Base-by-base conservation (phyloP, 2,329 filamentous ascomycete genomes). In the Blastomyces parvus region DNA sequence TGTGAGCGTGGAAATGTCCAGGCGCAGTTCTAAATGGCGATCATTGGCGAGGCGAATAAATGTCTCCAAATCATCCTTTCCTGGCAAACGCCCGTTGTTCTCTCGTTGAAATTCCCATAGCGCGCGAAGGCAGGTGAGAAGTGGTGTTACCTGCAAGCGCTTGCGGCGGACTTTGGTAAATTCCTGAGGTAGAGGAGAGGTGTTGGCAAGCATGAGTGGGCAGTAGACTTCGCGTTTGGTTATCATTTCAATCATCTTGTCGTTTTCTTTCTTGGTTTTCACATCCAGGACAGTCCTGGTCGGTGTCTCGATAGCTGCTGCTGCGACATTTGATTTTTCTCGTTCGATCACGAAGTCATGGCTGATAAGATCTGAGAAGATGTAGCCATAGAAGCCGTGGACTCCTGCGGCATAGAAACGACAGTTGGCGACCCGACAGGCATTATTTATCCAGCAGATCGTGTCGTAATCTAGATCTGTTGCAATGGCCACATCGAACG, bases 221-320 rank as follows among this genome's bases (percentile, higher is more conserved):
- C 89, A 91, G 80, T 97, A 99, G 1, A 88, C 80, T 73, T 99
- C 94, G 67, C 89, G 86, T 80, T 97, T 97, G 61, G 89, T 94
- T 64, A 99, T 91, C 68, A 91, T 83, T 74, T 99, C 94, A 61
- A 89, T 84, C 36, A 82, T 81, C 76, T 91, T 93, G 64, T 86
- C 84, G 67, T 89, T 85, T 65, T 85, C 84, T 69, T 88, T 81
- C 71, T 84, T 90, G 17, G 85, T 88, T 59, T 86, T 85, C 13
- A 91, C 86, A 67, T 84, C 82, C 40, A 92, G 77, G 64, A 97
- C 83, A 68, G 84, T 86, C 62, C 93, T 85, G 5, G 93, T 97
- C 33, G 86, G 82, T 0, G 89, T 88, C 73, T 99, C 94, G 50
- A 81, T 74, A 0, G 86, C 87, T 3, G 77, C 69, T 0, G 83